phyloP scores from a whole-genome alignment of 257 asterid species.

The Salvia rosmarinus region DNA sequence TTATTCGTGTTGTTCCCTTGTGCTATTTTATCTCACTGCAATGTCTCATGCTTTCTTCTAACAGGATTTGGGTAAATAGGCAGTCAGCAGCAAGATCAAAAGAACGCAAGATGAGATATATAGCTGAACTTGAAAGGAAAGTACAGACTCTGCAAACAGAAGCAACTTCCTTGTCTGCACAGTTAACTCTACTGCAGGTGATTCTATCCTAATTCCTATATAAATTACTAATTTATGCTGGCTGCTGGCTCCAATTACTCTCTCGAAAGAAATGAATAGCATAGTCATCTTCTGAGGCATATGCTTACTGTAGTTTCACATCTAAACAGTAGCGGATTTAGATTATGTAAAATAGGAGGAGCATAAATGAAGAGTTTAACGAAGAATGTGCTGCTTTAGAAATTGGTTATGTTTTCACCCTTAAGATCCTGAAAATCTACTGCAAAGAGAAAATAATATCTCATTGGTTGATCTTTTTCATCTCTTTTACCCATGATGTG shows the following conservation, averaged over 20 bases:
- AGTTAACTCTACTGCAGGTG: conserved; percentile 89
- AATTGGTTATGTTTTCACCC: background rate
- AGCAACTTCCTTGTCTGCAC: conserved; percentile 94
- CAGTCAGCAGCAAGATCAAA: conserved; percentile 99
- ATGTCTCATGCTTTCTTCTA: conserved; percentile 19
- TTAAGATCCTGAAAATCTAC: background rate
- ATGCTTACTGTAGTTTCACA: conserved; percentile 20
- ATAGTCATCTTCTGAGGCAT: background rate
- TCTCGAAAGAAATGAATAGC: conserved; percentile 16
- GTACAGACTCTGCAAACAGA: conserved; percentile 95
- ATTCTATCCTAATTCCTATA: conserved; percentile 16
- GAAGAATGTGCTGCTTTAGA: background rate
- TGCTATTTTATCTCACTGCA: conserved; percentile 16
- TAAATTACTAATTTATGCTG: conserved; percentile 5
- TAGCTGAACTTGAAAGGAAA: conserved; percentile 96
- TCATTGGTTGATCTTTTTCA: background rate
- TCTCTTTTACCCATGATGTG: background rate
- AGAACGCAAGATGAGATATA: conserved; percentile 97
- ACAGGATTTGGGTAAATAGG: conserved; percentile 98
- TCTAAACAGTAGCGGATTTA: background rate
- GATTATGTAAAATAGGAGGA: background rate
- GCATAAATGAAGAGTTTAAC: conserved; percentile 5
- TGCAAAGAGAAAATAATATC: background rate
- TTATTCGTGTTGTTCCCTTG: background rate
- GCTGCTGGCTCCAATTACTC: conserved; percentile 11